Base-by-base conservation (phyloP, 2,329 filamentous ascomycete species). In the Colletotrichum sp. region DNA sequence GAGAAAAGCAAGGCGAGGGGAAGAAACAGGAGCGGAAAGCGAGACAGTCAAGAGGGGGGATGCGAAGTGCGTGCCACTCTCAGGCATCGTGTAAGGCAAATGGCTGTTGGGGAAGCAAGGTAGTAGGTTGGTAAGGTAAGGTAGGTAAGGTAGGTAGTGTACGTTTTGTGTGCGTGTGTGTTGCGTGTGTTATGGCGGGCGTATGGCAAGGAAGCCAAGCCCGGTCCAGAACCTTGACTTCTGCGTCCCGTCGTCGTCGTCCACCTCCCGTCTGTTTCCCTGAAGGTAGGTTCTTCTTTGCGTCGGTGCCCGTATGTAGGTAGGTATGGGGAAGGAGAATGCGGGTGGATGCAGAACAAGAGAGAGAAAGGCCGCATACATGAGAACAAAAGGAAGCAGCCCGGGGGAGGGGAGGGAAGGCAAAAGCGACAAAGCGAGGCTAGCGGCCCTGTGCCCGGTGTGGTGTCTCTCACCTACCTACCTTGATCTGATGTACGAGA, bases 201-300 rank as follows among this genome's bases (percentile, higher is more conserved):
- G 38, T 48, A 48, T 48, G 38, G 38, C 38, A 48, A 43, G 55
- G 32, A 43, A 36, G 73, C 73, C 63, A 75, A 69, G 69, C 43
- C 32, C 58, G 69, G 69, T 69, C 73, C 73, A 75, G 63, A 72
- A 68, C 69, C 63, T 72, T 36, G 21, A 26, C 24, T 24, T 38
- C 21, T 48, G 34, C 59, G 18, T 28, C 34, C 34, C 34, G 36
- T 26, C 21, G 36, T n/a, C 55, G 28, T 52, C 48, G 21, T n/a
- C 24, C 16, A 10, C 26, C 24, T 61, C 26, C 56, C 26, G 32
- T 48, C 71, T 36, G 67, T 73, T n/a, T 56, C 38, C 12, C 28
- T 59, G 52, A 30, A 16, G 26, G 16, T 26, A 48, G 38, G n/a
- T 36, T 32, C 13, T 61, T 61, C 58, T 61, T 30, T 34, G 43